A percentile compares a stretch with the other conserved stretches of the same genome.
These are phyloP conservation scores for Paralagenidium karlingii DNA, from an alignment of 352 stramenopile genomes.

Conservation along the genomic window DNA sequence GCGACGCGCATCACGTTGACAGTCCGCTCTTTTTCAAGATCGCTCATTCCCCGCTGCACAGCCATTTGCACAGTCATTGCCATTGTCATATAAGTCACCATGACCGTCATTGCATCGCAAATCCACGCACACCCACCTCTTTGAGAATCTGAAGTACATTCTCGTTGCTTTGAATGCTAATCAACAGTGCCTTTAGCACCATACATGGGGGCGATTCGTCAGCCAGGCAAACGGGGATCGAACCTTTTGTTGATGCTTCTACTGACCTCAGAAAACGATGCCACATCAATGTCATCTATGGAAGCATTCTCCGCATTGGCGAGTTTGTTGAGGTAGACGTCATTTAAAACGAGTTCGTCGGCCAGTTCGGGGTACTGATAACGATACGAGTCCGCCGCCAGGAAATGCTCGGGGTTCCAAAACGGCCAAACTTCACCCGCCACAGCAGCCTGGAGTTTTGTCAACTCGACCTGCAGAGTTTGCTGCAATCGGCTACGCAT, in stretches of 20 bases:
- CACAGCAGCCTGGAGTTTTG: constrained; percentile 52
- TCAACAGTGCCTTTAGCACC: constrained; percentile 61
- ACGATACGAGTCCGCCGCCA: constrained; percentile 75
- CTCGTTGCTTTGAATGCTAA: constrained; percentile 73
- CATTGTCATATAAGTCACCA: too few relatives aligned
- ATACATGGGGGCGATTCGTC: too few relatives aligned
- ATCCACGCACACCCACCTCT: constrained; percentile 14
- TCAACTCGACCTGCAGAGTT: constrained; percentile 35
- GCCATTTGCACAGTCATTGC: background rate
- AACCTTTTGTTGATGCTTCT: too few relatives aligned
- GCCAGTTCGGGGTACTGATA: constrained; percentile 72
- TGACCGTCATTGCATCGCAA: too few relatives aligned
- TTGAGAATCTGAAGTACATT: constrained; percentile 69
- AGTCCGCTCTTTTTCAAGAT: constrained; percentile 36
- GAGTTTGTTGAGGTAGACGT: constrained; percentile 79
- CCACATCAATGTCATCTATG: constrained; percentile 62
- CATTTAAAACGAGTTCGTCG: constrained; percentile 61
- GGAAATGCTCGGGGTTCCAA: constrained; percentile 74
- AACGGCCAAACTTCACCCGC: constrained; percentile 41
- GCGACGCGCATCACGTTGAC: constrained; percentile 59
- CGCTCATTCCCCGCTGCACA: constrained; percentile 31
- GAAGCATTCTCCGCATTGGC: constrained; percentile 36
- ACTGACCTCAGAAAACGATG: constrained; percentile 58
- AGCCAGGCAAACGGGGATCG: too few relatives aligned
- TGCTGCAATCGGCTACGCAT: constrained; percentile 48